Evolutionary conservation across 2,329 filamentous ascomycete species (phyloP).

Genomic region (Calcarisporium arbuscula): DNA sequence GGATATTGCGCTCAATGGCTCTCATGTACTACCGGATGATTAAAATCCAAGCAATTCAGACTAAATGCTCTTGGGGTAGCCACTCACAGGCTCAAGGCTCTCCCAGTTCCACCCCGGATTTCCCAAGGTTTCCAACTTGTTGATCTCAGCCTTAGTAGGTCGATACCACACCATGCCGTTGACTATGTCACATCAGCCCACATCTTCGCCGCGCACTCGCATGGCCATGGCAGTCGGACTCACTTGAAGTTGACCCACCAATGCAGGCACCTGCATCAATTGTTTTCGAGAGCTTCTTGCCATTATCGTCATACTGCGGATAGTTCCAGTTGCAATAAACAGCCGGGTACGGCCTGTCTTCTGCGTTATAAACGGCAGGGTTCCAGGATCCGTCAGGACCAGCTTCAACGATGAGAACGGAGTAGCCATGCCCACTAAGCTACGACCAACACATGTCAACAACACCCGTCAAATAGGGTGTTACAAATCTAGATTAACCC

Average conservation of each 20-base stretch:
- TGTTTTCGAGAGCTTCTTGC: constrained; percentile 6
- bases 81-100: constrained; percentile 21
- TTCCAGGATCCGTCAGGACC: constrained; percentile 17
- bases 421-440: constrained; percentile 15
- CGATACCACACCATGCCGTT: constrained; percentile 19
- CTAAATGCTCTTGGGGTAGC: too few species aligned
- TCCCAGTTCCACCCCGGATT: constrained; percentile 26
- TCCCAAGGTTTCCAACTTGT: constrained; percentile 13
- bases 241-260: constrained; percentile 18
- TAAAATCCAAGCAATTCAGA: too few species aligned
- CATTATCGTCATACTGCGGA: constrained; percentile 13
- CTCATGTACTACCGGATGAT: constrained; percentile 9
- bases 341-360: constrained; percentile 10
- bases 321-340: constrained; percentile 16
- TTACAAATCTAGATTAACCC: not conserved
- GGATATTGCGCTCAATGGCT: constrained; percentile 15
- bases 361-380: constrained; percentile 11
- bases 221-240: not conserved
- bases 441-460: constrained; percentile 4
- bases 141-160: constrained; percentile 15
- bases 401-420: constrained; percentile 17
- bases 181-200: too few species aligned
- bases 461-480: not conserved
- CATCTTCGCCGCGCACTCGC: too few species aligned
- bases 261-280: constrained; percentile 17